Base-by-base conservation (phyloP, 805 yeast genomes). In the Yamadazyma scolyti region DNA sequence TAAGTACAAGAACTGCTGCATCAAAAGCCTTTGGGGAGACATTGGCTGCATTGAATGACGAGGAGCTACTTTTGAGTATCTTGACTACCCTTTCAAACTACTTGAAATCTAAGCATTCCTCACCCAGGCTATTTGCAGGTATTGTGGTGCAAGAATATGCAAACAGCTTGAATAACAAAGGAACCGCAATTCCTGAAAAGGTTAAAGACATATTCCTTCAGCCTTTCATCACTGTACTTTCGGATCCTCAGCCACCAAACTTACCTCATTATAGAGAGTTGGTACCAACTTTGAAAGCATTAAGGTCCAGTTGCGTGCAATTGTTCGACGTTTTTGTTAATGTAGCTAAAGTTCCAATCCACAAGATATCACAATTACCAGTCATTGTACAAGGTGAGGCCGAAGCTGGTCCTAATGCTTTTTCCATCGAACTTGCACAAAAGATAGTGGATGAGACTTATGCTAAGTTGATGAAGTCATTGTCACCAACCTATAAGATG, bases 391-490 rank as follows among this genome's bases (percentile, higher is more conserved):
- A 88, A 55, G 98, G 98, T 20, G 97, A 93, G 51, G 68, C 77
- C 1, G 95, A 85, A 37, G 95, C 97, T 2, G 97, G 96, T 2
- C 87, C 95, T 1, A 88, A 82, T 46, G 97, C 97, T 0, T 93
- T 93, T 58, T 75, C 87, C 10, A 54, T 93, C 23, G 82, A 73
- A 25, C 73, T 75, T 39, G 97, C 96, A 1, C 82, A 82, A 34
- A 73, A 75, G 40, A 71, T 88, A 11, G 47, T 81, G 19, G 63
- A 64, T 23, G 84, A 78, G 23, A 74, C 77, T 5, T 86, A 75
- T 49, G 74, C 72, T n/a, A 81, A 80, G 48, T 60, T 87, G 41
- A 61, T 77, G 42, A 75, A 73, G 35, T 53, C 71, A 6, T 58
- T 93, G 47, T 66, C 82, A 10, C 77, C 95, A 4, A 71, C 84